Evolutionary conservation across 306 rosid genomes (phyloP).

Genomic region (Purshia tridentata): DNA sequence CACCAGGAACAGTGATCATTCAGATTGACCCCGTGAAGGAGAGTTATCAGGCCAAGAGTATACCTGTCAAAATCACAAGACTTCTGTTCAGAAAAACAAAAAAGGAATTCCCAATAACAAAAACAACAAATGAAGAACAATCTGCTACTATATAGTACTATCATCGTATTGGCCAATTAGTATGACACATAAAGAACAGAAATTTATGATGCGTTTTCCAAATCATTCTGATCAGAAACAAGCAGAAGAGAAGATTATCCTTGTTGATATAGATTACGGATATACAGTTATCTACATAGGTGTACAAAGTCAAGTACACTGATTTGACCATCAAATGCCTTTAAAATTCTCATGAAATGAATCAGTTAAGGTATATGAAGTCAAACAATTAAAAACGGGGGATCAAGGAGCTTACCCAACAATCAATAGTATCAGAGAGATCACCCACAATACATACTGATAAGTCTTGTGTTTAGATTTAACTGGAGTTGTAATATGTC

Average conservation of each 20-base stretch:
- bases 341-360: neutral
- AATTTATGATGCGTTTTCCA: no score
- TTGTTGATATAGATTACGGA: neutral
- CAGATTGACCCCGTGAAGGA: constrained; percentile 53
- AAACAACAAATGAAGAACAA: neutral
- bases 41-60: constrained; percentile 50
- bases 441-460: constrained; percentile 63
- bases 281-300: neutral
- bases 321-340: constrained; percentile 3
- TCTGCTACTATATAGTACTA: neutral
- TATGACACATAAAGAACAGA: neutral
- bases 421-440: constrained; percentile 52
- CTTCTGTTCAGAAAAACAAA: constrained; percentile 20
- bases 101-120: neutral
- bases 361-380: neutral
- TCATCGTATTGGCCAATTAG: neutral
- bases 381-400: constrained; percentile 11
- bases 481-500: constrained; percentile 28
- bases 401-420: constrained; percentile 40
- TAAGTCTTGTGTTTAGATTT: constrained; percentile 63
- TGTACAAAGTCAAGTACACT: constrained; percentile 19
- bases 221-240: neutral
- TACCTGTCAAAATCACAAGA: constrained; percentile 43
- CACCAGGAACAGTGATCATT: constrained; percentile 73
- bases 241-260: neutral